Base-by-base conservation (phyloP, 768 basidiomycete genomes). In the Russula sp. region DNA sequence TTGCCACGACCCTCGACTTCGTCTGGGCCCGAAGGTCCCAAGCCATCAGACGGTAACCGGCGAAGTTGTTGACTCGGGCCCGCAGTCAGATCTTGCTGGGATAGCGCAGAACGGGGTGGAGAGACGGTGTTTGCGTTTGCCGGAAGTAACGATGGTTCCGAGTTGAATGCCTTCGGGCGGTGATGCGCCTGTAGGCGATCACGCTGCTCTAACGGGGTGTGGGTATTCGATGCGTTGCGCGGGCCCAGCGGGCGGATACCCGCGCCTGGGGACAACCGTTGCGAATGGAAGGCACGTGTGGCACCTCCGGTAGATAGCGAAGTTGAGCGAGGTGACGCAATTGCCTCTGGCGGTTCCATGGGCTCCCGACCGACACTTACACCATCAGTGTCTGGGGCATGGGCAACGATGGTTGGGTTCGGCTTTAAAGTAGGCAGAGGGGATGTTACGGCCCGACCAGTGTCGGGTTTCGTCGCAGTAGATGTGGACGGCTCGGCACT, bases 101-200 rank as follows among this genome's bases (percentile, higher is more conserved):
- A 84, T 27, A 69, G 59, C 16, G 71, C 68, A 57, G 72, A 70
- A 53, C 74, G 66, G 14, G 72, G 70, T 34, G 49, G 61, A 13
- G 69, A 63, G 40, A 69, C 68, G 68, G 65, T 8, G 42, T 84
- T 85, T 61, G 84, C 82, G 42, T 76, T 76, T 35, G 65, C 74
- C 27, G 85, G 79, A 55, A 91, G 72, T 50, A 92, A 78, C 5
- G 89, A 91, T n/a, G 90, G 90, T 73, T 92, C 90, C 54, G 90
- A 92, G 63, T 81, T 87, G 53, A 87, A 91, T 52, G 89, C 88
- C 6, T 81, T 83, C 42, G 87, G 84, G 44, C 85, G 85, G 69
- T 86, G 86, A 61, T 87, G 80, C n/a, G 83, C 81, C 8, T 83
- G 82, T 51, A 89, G 77, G 55, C 79, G 79, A 34, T 76, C 69